Evolutionary conservation across 768 basidiomycete genomes (phyloP), one percentile per base, ranked within the genome.

Genomic region (Agaricus sinodeliciosus): DNA sequence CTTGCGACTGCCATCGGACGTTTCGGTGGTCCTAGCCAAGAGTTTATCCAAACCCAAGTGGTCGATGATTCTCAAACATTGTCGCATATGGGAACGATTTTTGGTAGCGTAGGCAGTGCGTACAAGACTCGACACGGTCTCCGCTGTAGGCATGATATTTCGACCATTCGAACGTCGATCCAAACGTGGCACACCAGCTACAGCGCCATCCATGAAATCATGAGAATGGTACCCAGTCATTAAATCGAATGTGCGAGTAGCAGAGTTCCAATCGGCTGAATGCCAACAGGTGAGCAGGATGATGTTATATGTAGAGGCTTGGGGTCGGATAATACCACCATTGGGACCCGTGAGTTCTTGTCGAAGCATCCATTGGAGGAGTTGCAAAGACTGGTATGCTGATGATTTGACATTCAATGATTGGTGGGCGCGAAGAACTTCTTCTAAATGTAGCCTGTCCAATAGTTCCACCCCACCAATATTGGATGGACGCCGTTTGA

Each of bases 291-390:
- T 75, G 55, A 72, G 66, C 60, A 90, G 72, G 48, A 81, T 82
- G 25, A 85, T 72, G 56, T 79, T 77, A 65, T 78, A 89, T 8
- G 84, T 80, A 18, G 69, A 64, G 25, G 72, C 51, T n/a, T 69
- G 67, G 9, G 79, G 77, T 28, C 72, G 62, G 48, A 85, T 69
- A 56, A 70, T 71, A 27, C 71, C 71, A 3, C 76, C 74, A 55
- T 71, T 71, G n/a, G 67, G 56, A 18, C 70, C 70, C 16, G 70
- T 61, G 22, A 74, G 72, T 59, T 79, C 79, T 54, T 78, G 76
- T 48, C 73, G 71, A 49, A 87, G 64, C 78, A 85, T 84, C 84
- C 85, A 88, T 61, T 86, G 77, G 22, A 91, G 69, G 2, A 67
- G 73, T 52, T 79, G 75, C 39, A 88, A 66, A 4, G 82, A 80